Base-by-base conservation (phyloP, 805 yeast species). In the Zygoascus bituminiphila region DNA sequence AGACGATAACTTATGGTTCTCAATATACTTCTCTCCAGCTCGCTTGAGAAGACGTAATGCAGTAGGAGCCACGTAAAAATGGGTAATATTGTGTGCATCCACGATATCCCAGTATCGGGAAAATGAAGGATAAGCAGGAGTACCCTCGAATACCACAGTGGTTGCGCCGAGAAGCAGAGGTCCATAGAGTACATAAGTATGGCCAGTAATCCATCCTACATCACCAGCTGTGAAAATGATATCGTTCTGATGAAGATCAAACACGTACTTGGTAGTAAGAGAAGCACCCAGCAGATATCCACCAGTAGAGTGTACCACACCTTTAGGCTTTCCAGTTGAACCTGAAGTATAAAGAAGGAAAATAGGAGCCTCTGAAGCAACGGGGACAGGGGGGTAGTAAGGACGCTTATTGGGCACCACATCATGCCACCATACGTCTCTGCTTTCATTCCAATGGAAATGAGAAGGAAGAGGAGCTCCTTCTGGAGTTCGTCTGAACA, bases 161-260 rank as follows among this genome's bases (percentile, higher is more conserved):
- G 97, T 82, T 45, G 89, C 85, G 69, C 98, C 98, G 21, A 81
- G 65, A 23, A 80, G 70, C 57, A 91, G 77, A 36, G 98, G 98
- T 51, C 98, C 98, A 63, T 91, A 93, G 42, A 91, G 77, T 37
- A 88, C 95, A 64, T 91, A 91, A 12, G 96, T 85, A 68, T 93
- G 98, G 58, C 98, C 98, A 14, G 98, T 93, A 65, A 93, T 93
- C 98, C 98, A 91, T 63, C 98, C 98, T 49, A 93, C 87, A 66
- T 93, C 98, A 62, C 98, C 98, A 33, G 98, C 97, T 39, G 98
- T 89, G 73, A 91, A 91, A 53, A 91, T 68, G 40, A 84, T 76
- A 67, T 91, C 98, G 53, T 82, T 84, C 51, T 80, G 80, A 62
- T 88, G 95, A 44, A 93, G 79, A 66, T 93, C 98, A 67, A 93